Evolutionary conservation across 768 basidiomycete genomes (phyloP).

Genomic region (Mycena rosella): DNA sequence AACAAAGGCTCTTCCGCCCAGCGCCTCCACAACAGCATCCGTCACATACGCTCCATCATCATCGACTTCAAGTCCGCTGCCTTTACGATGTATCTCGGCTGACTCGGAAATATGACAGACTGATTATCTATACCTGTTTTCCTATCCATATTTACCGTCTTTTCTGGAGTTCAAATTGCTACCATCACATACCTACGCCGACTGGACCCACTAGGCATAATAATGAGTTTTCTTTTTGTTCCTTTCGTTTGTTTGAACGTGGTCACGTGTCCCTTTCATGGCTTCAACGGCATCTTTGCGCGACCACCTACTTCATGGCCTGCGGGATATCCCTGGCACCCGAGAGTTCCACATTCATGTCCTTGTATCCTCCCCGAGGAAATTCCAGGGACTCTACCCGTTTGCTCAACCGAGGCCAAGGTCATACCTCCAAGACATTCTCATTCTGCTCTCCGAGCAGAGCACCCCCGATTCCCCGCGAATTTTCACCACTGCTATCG

Average conservation of each 20-base stretch:
- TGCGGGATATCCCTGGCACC: slow-evolving; percentile 70
- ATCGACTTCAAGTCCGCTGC: too few species aligned
- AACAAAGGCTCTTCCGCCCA: slow-evolving; percentile 18
- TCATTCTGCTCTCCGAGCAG: slow-evolving; percentile 82
- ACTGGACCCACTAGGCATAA: too few species aligned
- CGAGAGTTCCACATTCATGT: slow-evolving; percentile 83
- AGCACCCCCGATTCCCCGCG: slow-evolving; percentile 59
- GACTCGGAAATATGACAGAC: neutral
- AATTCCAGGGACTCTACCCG: slow-evolving; percentile 78
- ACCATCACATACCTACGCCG: too few species aligned
- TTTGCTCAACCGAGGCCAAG: slow-evolving; percentile 77
- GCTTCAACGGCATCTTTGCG: slow-evolving; percentile 58
- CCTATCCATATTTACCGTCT: too few species aligned
- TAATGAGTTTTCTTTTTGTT: neutral
- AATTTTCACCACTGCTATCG: slow-evolving; percentile 83
- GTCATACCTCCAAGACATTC: slow-evolving; percentile 80
- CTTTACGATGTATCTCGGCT: neutral
- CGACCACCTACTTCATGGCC: slow-evolving; percentile 70
- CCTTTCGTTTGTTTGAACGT: too few species aligned
- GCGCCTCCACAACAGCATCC: neutral
- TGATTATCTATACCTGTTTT: too few species aligned
- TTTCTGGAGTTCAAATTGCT: too few species aligned
- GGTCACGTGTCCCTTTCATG: slow-evolving; percentile 31
- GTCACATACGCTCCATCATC: too few species aligned
- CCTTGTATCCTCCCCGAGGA: slow-evolving; percentile 76